Evolutionary conservation across 805 yeast species (phyloP).

Genomic region (Barnettozyma salicaria): DNA sequence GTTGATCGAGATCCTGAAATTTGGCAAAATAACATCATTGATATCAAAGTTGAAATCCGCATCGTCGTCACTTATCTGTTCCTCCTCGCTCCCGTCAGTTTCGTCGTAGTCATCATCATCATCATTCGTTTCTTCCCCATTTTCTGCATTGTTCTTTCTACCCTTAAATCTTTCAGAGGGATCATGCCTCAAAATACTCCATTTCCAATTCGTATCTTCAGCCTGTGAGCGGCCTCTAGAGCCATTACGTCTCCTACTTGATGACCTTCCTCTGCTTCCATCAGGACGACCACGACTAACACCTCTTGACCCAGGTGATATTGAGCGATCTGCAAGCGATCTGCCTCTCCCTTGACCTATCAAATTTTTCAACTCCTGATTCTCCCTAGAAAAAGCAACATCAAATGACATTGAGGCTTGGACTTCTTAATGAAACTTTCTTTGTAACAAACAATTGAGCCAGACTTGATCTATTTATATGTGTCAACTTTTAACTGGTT

Average conservation of each 20-base stretch:
- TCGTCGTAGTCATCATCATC: conserved; percentile 21
- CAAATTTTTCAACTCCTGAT: conserved; percentile 7
- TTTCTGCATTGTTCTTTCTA: conserved; percentile 16
- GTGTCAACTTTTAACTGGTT: no score
- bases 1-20: conserved; percentile 31
- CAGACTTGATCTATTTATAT: no score
- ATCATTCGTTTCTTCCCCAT: conserved; percentile 15
- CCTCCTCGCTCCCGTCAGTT: conserved; percentile 41
- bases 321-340: conserved; percentile 12
- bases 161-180: conserved; percentile 57
- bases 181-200: conserved; percentile 67
- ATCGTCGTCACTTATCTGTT: conserved; percentile 51
- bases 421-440: neutral
- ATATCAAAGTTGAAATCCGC: conserved; percentile 30
- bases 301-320: conserved; percentile 8
- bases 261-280: conserved; percentile 11
- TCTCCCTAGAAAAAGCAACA: conserved; percentile 14
- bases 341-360: conserved; percentile 11
- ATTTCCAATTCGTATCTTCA: conserved; percentile 33
- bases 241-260: conserved; percentile 17
- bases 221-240: conserved; percentile 27
- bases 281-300: conserved; percentile 16
- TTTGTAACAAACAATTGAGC: no score
- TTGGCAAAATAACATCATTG: conserved; percentile 30
- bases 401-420: conserved; percentile 13